Percentiles rank a stretch among this genome's conserved stretches.
phyloP scores from a whole-genome alignment of 495 filamentous ascomycete species.

The Bacidia rubella region DNA sequence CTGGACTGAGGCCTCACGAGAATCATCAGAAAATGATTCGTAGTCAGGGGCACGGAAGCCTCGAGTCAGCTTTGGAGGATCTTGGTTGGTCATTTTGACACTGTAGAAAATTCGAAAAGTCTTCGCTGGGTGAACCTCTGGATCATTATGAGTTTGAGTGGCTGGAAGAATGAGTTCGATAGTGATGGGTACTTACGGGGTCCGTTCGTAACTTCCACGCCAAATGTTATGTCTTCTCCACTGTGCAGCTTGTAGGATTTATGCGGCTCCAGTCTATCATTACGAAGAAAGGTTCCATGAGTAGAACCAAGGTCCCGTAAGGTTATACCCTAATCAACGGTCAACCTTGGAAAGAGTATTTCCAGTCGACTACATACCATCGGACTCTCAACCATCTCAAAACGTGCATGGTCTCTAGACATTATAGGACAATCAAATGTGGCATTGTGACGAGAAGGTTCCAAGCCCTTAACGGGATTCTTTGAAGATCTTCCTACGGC shows the following conservation, averaged over 20 bases:
- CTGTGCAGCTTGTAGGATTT: constrained; percentile 25
- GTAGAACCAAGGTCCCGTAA: constrained; percentile 41
- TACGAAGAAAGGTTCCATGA: constrained; percentile 43
- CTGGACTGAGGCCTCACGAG: constrained; percentile 14
- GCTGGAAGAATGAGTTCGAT: background rate
- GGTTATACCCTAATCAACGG: constrained; percentile 24
- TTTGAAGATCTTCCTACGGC: constrained; percentile 50
- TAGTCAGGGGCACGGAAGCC: constrained; percentile 32
- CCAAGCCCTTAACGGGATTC: constrained; percentile 38
- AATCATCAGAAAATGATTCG: constrained; percentile 22
- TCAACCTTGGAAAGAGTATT: background rate
- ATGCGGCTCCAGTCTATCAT: constrained; percentile 25
- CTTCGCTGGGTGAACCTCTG: constrained; percentile 16
- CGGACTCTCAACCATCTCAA: background rate
- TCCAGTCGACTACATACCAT: constrained; percentile 26
- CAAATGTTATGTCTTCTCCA: constrained; percentile 41
- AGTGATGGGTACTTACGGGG: constrained; percentile 22
- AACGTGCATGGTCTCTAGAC: constrained; percentile 57
- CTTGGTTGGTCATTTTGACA: background rate
- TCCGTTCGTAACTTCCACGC: constrained; percentile 39
- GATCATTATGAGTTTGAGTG: background rate
- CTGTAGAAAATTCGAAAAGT: constrained; percentile 13
- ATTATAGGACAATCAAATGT: constrained; percentile 74
- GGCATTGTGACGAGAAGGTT: constrained; percentile 43
- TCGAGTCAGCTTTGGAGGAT: background rate